These are phyloP conservation scores for Aspergillus sp. DNA, from an alignment of 2,329 filamentous ascomycete genomes.

Conservation along the genomic window DNA sequence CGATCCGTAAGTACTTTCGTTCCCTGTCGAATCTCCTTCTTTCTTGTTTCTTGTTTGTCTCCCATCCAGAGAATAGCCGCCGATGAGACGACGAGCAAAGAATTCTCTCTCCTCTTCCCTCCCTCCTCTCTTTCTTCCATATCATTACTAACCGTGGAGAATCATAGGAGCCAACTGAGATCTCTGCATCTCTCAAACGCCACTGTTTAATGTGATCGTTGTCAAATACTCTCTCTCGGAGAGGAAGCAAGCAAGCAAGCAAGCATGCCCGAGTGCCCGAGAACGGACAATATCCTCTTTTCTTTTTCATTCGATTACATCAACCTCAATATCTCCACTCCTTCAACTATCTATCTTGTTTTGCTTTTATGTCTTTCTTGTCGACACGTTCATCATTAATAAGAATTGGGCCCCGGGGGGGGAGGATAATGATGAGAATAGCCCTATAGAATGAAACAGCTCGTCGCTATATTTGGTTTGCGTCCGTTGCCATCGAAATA, in stretches of 20 bases:
- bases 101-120: neutral
- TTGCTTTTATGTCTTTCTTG: neutral
- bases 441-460: neutral
- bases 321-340: neutral
- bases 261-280: too few species aligned
- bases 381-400: neutral
- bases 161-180: neutral
- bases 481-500: neutral
- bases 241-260: too few species aligned
- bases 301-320: too few species aligned
- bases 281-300: too few species aligned
- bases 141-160: neutral
- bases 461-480: neutral
- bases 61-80: too few species aligned
- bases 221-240: neutral
- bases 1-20: conserved; percentile 20
- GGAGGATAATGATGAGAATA: neutral
- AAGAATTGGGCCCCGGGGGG: too few species aligned
- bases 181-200: neutral
- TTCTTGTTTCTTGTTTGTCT: neutral
- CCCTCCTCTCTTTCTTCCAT: neutral
- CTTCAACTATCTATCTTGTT: neutral
- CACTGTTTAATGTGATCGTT: neutral
- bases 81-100: neutral
- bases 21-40: neutral